A percentile compares a stretch with the other conserved stretches of the same genome.
Conservation (phyloP, 345 rosid genomes). For the Hibiscus mutabilis region DNA sequence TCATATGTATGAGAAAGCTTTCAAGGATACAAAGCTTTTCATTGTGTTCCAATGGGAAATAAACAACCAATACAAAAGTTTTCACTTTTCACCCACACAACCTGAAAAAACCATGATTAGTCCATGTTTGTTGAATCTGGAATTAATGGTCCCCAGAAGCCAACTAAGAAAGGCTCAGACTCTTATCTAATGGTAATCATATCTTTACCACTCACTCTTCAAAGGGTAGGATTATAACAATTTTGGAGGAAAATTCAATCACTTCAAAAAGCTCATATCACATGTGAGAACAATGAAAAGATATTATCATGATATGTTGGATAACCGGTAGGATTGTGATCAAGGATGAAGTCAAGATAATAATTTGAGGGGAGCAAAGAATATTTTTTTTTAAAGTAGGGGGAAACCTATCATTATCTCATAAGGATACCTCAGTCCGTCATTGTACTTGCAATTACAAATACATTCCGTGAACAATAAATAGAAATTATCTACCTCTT, state of each 20-base stretch:
- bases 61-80: background rate
- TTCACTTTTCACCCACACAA: background rate
- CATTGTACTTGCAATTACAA: background rate
- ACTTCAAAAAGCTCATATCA: background rate
- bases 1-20: no score
- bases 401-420: no score
- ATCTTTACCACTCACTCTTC: background rate
- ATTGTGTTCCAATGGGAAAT: background rate
- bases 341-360: no score
- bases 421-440: no score
- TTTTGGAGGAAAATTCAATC: background rate
- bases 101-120: background rate
- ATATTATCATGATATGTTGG: background rate
- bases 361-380: no score
- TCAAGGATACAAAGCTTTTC: background rate
- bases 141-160: constrained; percentile 1
- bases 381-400: no score
- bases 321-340: no score
- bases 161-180: background rate
- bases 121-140: background rate
- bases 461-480: background rate
- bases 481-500: no score
- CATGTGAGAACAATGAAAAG: background rate
- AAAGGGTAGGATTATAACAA: constrained; percentile 1
- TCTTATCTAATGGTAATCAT: background rate